A percentile compares a stretch with the other conserved stretches of the same genome.
These are phyloP conservation scores for Lepraria neglecta DNA, from an alignment of 495 filamentous ascomycete species.

Conservation along the genomic window DNA sequence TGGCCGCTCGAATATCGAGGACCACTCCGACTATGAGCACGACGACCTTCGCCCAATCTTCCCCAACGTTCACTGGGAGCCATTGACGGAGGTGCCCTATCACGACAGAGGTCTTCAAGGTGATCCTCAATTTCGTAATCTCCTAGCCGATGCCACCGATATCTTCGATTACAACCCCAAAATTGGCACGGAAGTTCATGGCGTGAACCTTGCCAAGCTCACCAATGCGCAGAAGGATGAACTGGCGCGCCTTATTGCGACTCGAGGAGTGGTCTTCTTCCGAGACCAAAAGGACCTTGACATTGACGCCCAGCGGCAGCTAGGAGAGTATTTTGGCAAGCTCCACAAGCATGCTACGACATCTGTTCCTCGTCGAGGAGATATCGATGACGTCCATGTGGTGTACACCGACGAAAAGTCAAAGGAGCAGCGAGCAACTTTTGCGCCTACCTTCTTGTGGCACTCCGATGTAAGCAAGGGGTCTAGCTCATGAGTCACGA, in stretches of 20 bases:
- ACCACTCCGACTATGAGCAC: slow-evolving; percentile 48
- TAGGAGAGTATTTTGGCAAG: slow-evolving; percentile 60
- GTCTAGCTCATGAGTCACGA: background rate
- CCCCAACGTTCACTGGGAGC: slow-evolving; percentile 49
- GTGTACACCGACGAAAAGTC: slow-evolving; percentile 60
- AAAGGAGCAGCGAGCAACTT: slow-evolving; percentile 49
- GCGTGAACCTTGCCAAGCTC: slow-evolving; percentile 60
- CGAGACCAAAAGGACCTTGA: slow-evolving; percentile 60
- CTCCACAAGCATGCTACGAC: slow-evolving; percentile 61
- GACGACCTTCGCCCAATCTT: slow-evolving; percentile 53
- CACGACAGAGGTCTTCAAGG: slow-evolving; percentile 51
- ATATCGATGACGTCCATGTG: slow-evolving; percentile 63
- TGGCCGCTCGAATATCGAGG: slow-evolving; percentile 41
- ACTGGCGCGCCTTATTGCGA: slow-evolving; percentile 63
- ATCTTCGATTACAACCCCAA: slow-evolving; percentile 60
- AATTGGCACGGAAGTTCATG: slow-evolving; percentile 67
- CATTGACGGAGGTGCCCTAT: slow-evolving; percentile 46
- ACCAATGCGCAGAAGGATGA: slow-evolving; percentile 68
- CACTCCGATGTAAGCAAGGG: slow-evolving; percentile 49
- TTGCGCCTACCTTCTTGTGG: slow-evolving; percentile 51
- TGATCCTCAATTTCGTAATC: slow-evolving; percentile 47
- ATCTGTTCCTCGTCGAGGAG: slow-evolving; percentile 49
- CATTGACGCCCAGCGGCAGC: slow-evolving; percentile 58
- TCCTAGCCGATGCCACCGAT: slow-evolving; percentile 45
- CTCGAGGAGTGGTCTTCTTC: slow-evolving; percentile 69